Evolutionary conservation across 805 yeast species (phyloP), one percentile per base, ranked within the genome.

Genomic region (Nakazawaea peltata): DNA sequence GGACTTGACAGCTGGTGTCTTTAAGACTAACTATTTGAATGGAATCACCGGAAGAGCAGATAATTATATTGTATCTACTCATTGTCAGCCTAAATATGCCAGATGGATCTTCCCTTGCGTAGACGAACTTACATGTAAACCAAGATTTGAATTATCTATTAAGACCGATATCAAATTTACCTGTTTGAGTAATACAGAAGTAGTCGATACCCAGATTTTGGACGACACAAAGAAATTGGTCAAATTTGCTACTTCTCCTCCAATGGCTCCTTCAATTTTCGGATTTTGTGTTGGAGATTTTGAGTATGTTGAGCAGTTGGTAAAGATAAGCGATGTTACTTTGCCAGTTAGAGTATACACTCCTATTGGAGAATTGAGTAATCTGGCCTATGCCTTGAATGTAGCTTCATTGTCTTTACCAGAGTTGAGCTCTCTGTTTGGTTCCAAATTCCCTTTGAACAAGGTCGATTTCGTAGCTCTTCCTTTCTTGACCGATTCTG

Each of bases 401-500:
- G 59, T 70, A 1, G 62, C 77, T 2, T 52, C 63, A 8, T 56
- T 61, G 34, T 55, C 69, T 22, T 50, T 81, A 13, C 79, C 80
- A 4, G 41, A 60, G 4, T 41, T 80, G 28, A 74, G 65, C 33
- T 32, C 51, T 0, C 59, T 64, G 22, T 67, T 80, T 33, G 61
- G 64, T 1, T 46, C 46, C 10, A 44, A 48, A 1, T 81, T 66
- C 47, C 90, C 90, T 1, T 55, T 79, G 39, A 57, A 64, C 2
- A 82, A 83, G 44, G 54, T 83, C 18, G 92, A 82, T 49, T 56
- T 83, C 31, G 71, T 77, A 4, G 71, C 82, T 1, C 53, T 83
- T 7, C 92, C 92, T 8, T 79, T 76, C 45, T 59, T 83, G 37
- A 66, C 75, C 19, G 90, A 81, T 50, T 82, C 83, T 40, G 94